Evolutionary conservation across 1,139 yeast genomes (phyloP).

Genomic region (Hemisphaericaspora subhashii): DNA sequence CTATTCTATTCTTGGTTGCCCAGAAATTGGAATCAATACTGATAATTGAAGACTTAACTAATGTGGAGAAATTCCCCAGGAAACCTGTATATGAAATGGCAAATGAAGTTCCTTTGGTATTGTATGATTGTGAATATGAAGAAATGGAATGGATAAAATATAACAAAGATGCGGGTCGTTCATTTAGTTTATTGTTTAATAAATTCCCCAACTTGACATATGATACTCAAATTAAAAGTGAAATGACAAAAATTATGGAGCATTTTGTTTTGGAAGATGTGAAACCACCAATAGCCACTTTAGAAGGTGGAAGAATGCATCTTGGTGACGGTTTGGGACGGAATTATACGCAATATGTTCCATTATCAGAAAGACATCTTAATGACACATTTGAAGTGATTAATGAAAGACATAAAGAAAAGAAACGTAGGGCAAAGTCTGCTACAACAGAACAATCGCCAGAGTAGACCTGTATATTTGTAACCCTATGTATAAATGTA

Average conservation of each 20-base stretch:
- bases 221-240: slow-evolving; percentile 39
- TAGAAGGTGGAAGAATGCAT: slow-evolving; percentile 32
- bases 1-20: slow-evolving; percentile 75
- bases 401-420: slow-evolving; percentile 60
- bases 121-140: slow-evolving; percentile 82
- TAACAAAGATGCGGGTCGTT: too few species aligned
- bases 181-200: too few species aligned
- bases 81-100: slow-evolving; percentile 91
- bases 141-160: slow-evolving; percentile 64
- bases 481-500: slow-evolving; percentile 1
- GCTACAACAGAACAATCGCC: background rate
- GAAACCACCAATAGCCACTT: background rate
- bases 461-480: background rate
- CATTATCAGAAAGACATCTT: slow-evolving; percentile 56
- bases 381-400: slow-evolving; percentile 64
- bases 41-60: slow-evolving; percentile 58
- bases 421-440: slow-evolving; percentile 28
- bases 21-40: slow-evolving; percentile 67
- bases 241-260: slow-evolving; percentile 33
- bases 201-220: slow-evolving; percentile 29
- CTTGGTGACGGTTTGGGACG: slow-evolving; percentile 75
- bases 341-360: slow-evolving; percentile 54
- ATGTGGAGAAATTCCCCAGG: slow-evolving; percentile 57
- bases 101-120: slow-evolving; percentile 81
- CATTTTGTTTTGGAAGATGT: slow-evolving; percentile 18